phyloP scores from a whole-genome alignment of 208 protist genomes.

The Trypanosoma vivax region DNA sequence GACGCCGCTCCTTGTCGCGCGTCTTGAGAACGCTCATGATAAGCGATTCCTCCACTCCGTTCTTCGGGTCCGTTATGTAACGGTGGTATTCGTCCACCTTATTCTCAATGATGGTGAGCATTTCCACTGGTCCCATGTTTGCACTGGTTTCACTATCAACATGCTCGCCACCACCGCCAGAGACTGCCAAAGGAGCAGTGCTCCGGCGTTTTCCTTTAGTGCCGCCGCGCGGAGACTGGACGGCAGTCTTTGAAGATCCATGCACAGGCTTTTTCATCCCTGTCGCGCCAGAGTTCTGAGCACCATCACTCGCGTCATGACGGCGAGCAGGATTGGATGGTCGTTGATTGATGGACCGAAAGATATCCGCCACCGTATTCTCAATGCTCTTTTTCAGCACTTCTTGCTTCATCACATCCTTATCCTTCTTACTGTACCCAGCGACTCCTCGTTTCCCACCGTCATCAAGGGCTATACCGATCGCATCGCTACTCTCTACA shows the following conservation, averaged over 20 bases:
- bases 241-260: not conserved
- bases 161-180: conserved; percentile 11
- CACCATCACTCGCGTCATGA: not conserved
- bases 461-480: not conserved
- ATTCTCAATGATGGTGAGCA: conserved; percentile 90
- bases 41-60: conserved; percentile 58
- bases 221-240: too few relatives aligned
- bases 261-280: not conserved
- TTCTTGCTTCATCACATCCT: conserved; percentile 44
- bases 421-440: not conserved
- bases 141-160: conserved; percentile 22
- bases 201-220: conserved; percentile 1
- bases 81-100: conserved; percentile 88
- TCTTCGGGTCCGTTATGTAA: conserved; percentile 55
- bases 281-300: not conserved
- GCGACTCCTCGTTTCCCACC: not conserved
- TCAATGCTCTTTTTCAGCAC: conserved; percentile 65
- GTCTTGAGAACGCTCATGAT: conserved; percentile 75
- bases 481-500: conserved; percentile 34
- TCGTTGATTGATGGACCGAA: conserved; percentile 25
- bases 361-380: conserved; percentile 57
- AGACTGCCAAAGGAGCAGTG: not conserved
- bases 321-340: not conserved
- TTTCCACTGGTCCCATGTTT: conserved; percentile 85
- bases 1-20: conserved; percentile 80